These are phyloP conservation scores for Neurospora discreta DNA, from an alignment of 495 filamentous ascomycete genomes.

Conservation along the genomic window DNA sequence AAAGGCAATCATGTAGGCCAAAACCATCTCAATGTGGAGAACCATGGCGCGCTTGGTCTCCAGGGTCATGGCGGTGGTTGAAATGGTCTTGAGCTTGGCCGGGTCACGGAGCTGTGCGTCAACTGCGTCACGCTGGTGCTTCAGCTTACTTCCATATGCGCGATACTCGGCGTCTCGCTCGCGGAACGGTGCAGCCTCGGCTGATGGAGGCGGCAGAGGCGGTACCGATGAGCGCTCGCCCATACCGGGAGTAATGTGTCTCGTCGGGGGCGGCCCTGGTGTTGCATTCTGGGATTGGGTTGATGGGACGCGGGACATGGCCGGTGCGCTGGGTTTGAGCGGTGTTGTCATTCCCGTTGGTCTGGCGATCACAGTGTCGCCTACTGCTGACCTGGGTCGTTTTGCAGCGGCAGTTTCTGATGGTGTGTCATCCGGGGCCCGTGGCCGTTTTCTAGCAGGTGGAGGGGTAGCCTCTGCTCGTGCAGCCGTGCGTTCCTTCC, in stretches of 20 bases:
- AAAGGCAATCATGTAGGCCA: conserved; percentile 32
- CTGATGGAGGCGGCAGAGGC: conserved; percentile 10
- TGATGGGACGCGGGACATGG: conserved; percentile 38
- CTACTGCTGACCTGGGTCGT: conserved; percentile 17
- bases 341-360: conserved; percentile 27
- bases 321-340: conserved; percentile 28
- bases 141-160: conserved; percentile 28
- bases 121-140: conserved; percentile 34
- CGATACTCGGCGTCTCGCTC: conserved; percentile 16
- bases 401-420: conserved; percentile 19
- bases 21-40: conserved; percentile 30
- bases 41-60: conserved; percentile 20
- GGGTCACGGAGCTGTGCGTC: conserved; percentile 25
- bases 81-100: background rate
- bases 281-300: conserved; percentile 33
- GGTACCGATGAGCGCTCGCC: conserved; percentile 15
- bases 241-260: conserved; percentile 27
- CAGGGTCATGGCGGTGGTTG: background rate
- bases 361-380: conserved; percentile 14
- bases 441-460: conserved; percentile 32
- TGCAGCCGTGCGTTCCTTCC: conserved; percentile 28
- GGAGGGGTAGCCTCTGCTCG: conserved; percentile 25
- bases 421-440: conserved; percentile 20
- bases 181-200: conserved; percentile 13
- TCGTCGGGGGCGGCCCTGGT: conserved; percentile 20